Evolutionary conservation across 495 filamentous ascomycete genomes (phyloP), one percentile per base, ranked within the genome.

Genomic region (Cenococcum geophilum): DNA sequence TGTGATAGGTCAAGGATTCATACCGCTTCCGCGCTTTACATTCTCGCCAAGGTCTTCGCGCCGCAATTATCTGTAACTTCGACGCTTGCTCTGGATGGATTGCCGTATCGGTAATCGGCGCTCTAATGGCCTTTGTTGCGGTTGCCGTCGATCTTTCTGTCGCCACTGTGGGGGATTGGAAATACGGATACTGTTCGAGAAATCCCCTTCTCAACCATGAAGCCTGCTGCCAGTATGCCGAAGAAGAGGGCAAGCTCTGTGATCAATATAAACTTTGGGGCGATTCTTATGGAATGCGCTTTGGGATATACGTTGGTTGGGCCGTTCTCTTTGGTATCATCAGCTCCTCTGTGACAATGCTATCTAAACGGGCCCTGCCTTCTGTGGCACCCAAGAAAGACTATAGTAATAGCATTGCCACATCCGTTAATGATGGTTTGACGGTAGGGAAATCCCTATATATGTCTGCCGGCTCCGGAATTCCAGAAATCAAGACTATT

Each of bases 401-500:
- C 52, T 21, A 63, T 61, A 27, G 66, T 71, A 58, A 66, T 62
- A 5, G 35, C 22, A 20, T 20, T 55, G 11, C 20, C 27, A 32
- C 27, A 48, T 49, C 57, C 18, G 64, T 68, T 45, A 55, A 16
- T 34, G 40, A 45, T 12, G 5, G 9, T 9, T 22, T 42, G 14
- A 18, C 34, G 34, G 59, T 36, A 12, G 78, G 78, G 8, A 82
- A 82, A 63, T 67, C 71, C 8, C 80, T 82, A 70, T 81, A 80
- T 64, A 77, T 83, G 76, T 77, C 79, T 36, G 76, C 79, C 21
- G 80, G 80, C 0, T 76, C 72, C 45, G 80, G 80, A 16, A 83
- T 81, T 47, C 80, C 80, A 0, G 80, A 83, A 68, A 82, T 83
- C 71, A 82, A 83, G 67, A 80, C 79, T 12, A 77, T 82, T 49